Evolutionary conservation across 345 rosid genomes (phyloP).

Genomic region (Geranium rotundifolium): DNA sequence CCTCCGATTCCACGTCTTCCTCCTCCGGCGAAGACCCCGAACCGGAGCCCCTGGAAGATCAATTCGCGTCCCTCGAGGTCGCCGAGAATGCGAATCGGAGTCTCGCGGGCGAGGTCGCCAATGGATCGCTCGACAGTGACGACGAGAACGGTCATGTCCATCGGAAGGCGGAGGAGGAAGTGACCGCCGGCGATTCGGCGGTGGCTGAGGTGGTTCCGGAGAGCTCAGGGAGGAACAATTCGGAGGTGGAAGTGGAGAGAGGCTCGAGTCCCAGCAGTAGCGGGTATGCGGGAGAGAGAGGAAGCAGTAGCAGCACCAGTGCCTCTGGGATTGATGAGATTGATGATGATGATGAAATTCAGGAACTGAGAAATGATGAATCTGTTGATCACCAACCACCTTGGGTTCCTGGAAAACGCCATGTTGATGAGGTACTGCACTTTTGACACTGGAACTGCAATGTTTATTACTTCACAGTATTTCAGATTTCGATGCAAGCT

Average conservation of each 20-base stretch:
- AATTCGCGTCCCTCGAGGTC: slow-evolving; percentile 13
- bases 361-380: slow-evolving; percentile 29
- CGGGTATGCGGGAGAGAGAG: slow-evolving; percentile 91
- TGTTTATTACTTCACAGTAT: not conserved
- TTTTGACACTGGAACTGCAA: too few species aligned
- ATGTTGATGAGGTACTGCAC: slow-evolving; percentile 58
- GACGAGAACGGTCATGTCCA: not conserved
- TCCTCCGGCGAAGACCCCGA: slow-evolving; percentile 12
- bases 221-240: slow-evolving; percentile 25
- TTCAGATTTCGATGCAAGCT: too few species aligned
- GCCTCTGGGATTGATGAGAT: slow-evolving; percentile 44
- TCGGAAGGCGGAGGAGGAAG: not conserved
- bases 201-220: slow-evolving; percentile 14
- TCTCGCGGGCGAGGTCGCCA: not conserved
- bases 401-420: slow-evolving; percentile 81
- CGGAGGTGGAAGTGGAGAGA: slow-evolving; percentile 55
- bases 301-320: slow-evolving; percentile 59
- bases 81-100: not conserved
- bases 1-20: slow-evolving; percentile 8
- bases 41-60: slow-evolving; percentile 7
- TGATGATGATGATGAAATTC: slow-evolving; percentile 58
- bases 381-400: slow-evolving; percentile 29
- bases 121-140: not conserved
- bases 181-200: slow-evolving; percentile 3
- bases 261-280: slow-evolving; percentile 78